These are phyloP conservation scores for Cadophora malorum DNA, from an alignment of 2,329 filamentous ascomycete species.

Conservation along the genomic window DNA sequence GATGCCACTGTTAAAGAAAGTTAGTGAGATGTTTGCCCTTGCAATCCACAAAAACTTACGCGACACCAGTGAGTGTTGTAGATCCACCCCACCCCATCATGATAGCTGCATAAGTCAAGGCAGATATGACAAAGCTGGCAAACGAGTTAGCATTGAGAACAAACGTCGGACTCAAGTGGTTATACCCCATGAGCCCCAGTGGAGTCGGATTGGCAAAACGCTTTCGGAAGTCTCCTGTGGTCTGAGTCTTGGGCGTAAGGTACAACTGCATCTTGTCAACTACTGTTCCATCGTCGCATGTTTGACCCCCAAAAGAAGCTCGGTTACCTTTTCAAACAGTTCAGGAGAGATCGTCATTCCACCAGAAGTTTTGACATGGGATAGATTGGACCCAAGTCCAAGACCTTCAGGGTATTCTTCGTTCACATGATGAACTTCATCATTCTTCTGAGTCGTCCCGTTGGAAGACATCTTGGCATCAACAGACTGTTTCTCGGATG, in stretches of 20 bases:
- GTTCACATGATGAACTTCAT: not conserved
- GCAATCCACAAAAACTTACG: slow-evolving; percentile 26
- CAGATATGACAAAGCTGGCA: slow-evolving; percentile 48
- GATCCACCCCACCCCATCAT: slow-evolving; percentile 39
- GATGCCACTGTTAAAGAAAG: slow-evolving; percentile 31
- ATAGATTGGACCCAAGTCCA: slow-evolving; percentile 18
- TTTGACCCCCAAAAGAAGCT: not conserved
- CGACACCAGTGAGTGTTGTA: slow-evolving; percentile 33
- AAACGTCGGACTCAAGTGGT: too few relatives aligned
- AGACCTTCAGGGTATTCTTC: slow-evolving; percentile 6
- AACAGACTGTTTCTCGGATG: not conserved
- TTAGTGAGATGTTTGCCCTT: not conserved
- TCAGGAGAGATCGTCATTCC: slow-evolving; percentile 38
- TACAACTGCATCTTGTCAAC: slow-evolving; percentile 30
- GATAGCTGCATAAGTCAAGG: slow-evolving; percentile 33
- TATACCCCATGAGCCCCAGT: slow-evolving; percentile 38
- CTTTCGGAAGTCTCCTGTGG: slow-evolving; percentile 33
- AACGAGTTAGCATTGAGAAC: not conserved
- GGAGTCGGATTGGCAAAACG: slow-evolving; percentile 39
- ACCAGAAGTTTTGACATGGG: slow-evolving; percentile 29
- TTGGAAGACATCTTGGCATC: not conserved
- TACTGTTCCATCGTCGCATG: not conserved
- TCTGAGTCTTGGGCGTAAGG: slow-evolving; percentile 33
- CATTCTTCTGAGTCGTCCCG: slow-evolving; percentile 5
- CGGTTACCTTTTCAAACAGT: slow-evolving; percentile 37